Percentiles rank a stretch among this genome's conserved stretches.
Conservation (phyloP, 2,329 filamentous ascomycete genomes). For the Amesomyces nigricolor region DNA sequence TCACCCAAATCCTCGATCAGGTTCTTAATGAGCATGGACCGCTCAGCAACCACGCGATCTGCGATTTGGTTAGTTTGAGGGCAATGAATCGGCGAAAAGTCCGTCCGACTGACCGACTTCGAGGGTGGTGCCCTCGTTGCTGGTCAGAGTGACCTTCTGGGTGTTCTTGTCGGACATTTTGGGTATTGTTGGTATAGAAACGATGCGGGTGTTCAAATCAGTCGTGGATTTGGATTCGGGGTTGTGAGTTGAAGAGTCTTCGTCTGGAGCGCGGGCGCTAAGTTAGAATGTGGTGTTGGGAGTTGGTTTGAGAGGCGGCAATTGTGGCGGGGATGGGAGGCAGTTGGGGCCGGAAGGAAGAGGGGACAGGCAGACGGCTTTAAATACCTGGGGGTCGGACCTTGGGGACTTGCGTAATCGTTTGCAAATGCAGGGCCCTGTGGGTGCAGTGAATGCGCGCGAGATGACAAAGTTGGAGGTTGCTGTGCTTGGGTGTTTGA, state of each 20-base stretch:
- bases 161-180: conserved; percentile 29
- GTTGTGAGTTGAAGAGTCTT: conserved; percentile 15
- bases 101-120: conserved; percentile 40
- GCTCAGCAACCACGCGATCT: conserved; percentile 83
- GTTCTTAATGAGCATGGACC: conserved; percentile 95
- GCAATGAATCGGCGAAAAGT: conserved; percentile 3
- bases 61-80: conserved; percentile 7
- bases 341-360: neutral
- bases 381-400: neutral
- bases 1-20: conserved; percentile 91
- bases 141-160: conserved; percentile 44
- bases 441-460: neutral
- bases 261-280: neutral
- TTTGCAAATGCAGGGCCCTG: neutral
- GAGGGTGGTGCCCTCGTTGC: conserved; percentile 46
- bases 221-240: neutral
- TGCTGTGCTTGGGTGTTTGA: no score
- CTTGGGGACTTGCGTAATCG: neutral
- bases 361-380: neutral
- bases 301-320: neutral
- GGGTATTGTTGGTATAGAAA: conserved; percentile 6
- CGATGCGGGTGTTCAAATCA: neutral
- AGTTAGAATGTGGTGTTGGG: neutral
- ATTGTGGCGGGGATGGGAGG: neutral
- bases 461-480: neutral